Evolutionary conservation across 2,329 filamentous ascomycete species (phyloP).

Genomic region (Pyrenophora teres): DNA sequence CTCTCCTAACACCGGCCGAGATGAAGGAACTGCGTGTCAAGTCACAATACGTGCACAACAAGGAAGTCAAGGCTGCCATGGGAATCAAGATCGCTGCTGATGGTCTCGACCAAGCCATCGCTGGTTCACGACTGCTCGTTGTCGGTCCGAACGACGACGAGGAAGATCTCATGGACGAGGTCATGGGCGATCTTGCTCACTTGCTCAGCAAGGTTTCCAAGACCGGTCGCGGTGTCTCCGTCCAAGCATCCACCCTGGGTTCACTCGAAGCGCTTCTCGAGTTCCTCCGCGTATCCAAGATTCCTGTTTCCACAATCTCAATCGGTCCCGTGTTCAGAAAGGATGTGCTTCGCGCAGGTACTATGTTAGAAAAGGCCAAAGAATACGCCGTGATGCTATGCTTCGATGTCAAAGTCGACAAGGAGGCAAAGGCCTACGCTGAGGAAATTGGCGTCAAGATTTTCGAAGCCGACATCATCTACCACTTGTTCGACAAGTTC

Average conservation of each 20-base stretch:
- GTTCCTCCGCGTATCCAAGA: constrained; percentile 94
- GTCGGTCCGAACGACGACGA: constrained; percentile 95
- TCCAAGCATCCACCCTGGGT: constrained; percentile 95
- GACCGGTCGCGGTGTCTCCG: constrained; percentile 90
- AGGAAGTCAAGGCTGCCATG: constrained; percentile 96
- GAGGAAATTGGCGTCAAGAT: constrained; percentile 96
- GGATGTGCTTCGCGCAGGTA: constrained; percentile 90
- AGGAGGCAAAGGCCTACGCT: constrained; percentile 88
- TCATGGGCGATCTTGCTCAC: constrained; percentile 91
- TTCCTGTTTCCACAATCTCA: constrained; percentile 94
- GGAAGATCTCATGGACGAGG: constrained; percentile 93
- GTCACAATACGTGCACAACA: constrained; percentile 97
- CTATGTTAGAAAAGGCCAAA: constrained; percentile 94
- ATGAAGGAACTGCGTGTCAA: constrained; percentile 95
- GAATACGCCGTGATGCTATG: constrained; percentile 99
- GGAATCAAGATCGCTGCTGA: constrained; percentile 99
- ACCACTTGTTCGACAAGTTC: constrained; percentile 96
- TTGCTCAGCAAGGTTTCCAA: constrained; percentile 91
- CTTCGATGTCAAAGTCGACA: constrained; percentile 99
- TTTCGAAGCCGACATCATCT: constrained; percentile 98
- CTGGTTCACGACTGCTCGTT: constrained; percentile 90
- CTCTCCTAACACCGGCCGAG: constrained; percentile 87
- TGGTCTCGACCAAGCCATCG: constrained; percentile 92
- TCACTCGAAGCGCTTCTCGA: constrained; percentile 95
- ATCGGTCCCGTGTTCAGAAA: constrained; percentile 98